phyloP scores from a whole-genome alignment of 495 filamentous ascomycete species.

The Aspergillus bridgeri region DNA sequence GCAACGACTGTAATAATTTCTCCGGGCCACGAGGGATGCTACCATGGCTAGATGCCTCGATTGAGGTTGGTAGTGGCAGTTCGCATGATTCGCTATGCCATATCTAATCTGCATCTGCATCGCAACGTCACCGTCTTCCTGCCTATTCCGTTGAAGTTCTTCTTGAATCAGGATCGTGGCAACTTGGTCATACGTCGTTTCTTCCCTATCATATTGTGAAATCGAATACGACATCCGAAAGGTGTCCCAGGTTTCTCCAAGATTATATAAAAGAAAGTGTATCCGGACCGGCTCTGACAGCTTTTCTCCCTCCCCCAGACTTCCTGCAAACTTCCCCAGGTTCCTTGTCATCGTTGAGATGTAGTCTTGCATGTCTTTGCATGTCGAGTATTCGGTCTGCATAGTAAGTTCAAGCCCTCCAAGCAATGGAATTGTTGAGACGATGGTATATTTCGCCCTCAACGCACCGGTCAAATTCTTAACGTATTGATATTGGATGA shows the following conservation, averaged over 20 bases:
- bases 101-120: conserved; percentile 38
- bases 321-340: not conserved
- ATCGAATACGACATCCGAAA: not conserved
- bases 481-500: too few species aligned
- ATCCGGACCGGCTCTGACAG: not conserved
- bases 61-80: not conserved
- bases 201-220: not conserved
- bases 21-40: not conserved
- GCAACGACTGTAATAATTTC: not conserved
- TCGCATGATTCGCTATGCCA: not conserved
- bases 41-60: not conserved
- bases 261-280: not conserved
- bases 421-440: not conserved
- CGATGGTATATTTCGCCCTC: not conserved
- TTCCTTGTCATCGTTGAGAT: not conserved
- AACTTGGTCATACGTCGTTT: not conserved
- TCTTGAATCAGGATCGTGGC: not conserved
- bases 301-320: too few species aligned
- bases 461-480: too few species aligned
- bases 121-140: conserved; percentile 48
- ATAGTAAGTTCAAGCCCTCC: not conserved
- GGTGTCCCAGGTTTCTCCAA: not conserved
- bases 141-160: too few species aligned
- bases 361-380: not conserved
- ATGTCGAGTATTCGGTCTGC: not conserved